Base-by-base conservation (phyloP, 2,329 filamentous ascomycete species). In the Colletotrichum sp. region DNA sequence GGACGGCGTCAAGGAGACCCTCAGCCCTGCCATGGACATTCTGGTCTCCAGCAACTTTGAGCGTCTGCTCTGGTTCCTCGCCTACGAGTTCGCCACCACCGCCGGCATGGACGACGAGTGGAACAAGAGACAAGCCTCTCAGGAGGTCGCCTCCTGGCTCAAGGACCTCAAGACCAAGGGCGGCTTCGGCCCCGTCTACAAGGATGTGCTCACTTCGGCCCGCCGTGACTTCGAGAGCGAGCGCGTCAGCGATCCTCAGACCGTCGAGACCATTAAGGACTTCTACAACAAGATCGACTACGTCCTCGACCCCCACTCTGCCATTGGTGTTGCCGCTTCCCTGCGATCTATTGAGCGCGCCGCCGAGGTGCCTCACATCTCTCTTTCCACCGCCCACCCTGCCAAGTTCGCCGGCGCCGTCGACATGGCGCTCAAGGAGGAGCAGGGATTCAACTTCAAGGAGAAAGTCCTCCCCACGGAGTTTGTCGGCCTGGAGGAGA, bases 1-100 rank as follows among this genome's bases (percentile, higher is more conserved):
- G 79, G 91, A 92, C 60, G 95, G 94, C 48, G 95, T 96, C 77
- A 96, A 95, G 86, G 96, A 98, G 87, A 99, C 97, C 0, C 90
- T 98, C 67, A 96, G 94, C 80, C 97, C 97, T 0, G 97, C 97
- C 61, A 99, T 99, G 97, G 97, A 99, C 84, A 99, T 99, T 79
- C 89, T 99, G 5, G 96, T 99, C 15, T 96, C 94, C 28, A 97
- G 94, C 84, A 99, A 99, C 88, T 99, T 99, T 83, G 97, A 99
- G 89, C 92, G 97, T 36, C 89, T 99, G 7, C 90, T 99, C 13
- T 99, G 96, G 96, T 98, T 95, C 88, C 88, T 99, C 32, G 94
- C 95, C 3, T 95, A 95, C 86, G 91, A 94, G 79, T 93, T 93
- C 76, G 92, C 92, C 21, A 82, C 87, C 8, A 87, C 84, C 15